phyloP scores from a whole-genome alignment of 441 rosid species.

The Eruca vesicaria region DNA sequence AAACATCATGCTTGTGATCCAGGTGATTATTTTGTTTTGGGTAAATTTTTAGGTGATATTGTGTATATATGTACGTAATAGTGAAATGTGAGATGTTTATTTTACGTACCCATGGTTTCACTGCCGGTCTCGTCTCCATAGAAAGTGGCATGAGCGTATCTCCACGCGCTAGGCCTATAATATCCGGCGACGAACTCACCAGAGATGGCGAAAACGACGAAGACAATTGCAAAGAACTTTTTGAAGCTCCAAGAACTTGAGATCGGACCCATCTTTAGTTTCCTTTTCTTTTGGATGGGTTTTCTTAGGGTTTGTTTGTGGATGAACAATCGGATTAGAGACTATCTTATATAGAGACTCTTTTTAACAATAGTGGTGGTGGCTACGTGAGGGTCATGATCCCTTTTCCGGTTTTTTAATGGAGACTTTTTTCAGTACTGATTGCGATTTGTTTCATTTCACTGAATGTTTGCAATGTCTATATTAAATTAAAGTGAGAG shows the following conservation, averaged over 20 bases:
- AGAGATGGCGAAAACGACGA: neutral
- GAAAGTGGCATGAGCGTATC: neutral
- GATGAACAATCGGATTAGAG: slow-evolving; percentile 29
- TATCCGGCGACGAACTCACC: neutral
- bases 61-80: neutral
- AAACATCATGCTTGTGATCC: neutral
- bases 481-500: neutral
- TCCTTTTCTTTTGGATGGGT: neutral
- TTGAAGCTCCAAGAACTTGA: neutral
- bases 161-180: neutral
- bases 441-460: slow-evolving; percentile 21
- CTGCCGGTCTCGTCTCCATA: neutral
- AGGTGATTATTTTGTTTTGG: neutral
- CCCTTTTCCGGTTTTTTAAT: slow-evolving; percentile 2
- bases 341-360: slow-evolving; percentile 23
- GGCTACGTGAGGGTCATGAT: slow-evolving; percentile 61
- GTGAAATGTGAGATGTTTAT: neutral
- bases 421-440: slow-evolving; percentile 32
- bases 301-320: slow-evolving; percentile 1
- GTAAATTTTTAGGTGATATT: no score
- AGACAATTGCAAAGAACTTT: neutral
- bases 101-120: neutral
- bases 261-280: neutral
- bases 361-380: slow-evolving; percentile 18
- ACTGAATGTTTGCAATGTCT: neutral